Evolutionary conservation across 352 stramenopile genomes (phyloP).

Genomic region (Blastocystis sp.): DNA sequence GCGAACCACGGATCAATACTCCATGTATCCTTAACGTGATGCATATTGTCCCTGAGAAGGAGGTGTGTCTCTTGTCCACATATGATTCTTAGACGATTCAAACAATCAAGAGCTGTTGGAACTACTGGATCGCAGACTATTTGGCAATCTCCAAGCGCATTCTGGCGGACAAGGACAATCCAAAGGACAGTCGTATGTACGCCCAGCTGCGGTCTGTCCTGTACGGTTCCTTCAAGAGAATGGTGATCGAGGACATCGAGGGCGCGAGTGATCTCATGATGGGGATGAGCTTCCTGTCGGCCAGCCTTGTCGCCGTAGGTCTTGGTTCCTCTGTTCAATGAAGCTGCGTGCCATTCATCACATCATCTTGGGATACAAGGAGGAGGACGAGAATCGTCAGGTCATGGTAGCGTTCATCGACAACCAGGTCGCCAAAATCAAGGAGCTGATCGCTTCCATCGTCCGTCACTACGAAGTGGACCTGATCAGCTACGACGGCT

Average conservation of each 20-base stretch:
- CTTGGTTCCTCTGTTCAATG: neutral
- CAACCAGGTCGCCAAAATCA: neutral
- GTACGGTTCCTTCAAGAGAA: neutral
- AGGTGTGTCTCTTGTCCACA: neutral
- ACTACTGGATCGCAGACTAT: neutral
- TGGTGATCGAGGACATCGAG: neutral
- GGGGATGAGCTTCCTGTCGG: neutral
- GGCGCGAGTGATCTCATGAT: neutral
- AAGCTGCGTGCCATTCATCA: neutral
- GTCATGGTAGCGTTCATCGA: neutral
- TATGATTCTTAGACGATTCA: neutral
- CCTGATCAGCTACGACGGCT: neutral
- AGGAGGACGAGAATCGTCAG: neutral
- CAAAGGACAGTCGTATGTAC: slow-evolving; percentile 12
- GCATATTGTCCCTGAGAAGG: neutral
- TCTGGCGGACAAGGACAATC: neutral
- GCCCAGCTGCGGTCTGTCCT: neutral
- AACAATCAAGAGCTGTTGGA: neutral
- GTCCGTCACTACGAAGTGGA: neutral
- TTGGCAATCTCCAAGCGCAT: neutral
- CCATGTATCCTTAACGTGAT: neutral
- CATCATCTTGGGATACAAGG: neutral
- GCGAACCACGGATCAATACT: neutral
- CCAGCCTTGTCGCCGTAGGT: neutral
- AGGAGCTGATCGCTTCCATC: neutral